Evolutionary conservation across 2,329 filamentous ascomycete species (phyloP).

Genomic region (Ascomycota sp.): DNA sequence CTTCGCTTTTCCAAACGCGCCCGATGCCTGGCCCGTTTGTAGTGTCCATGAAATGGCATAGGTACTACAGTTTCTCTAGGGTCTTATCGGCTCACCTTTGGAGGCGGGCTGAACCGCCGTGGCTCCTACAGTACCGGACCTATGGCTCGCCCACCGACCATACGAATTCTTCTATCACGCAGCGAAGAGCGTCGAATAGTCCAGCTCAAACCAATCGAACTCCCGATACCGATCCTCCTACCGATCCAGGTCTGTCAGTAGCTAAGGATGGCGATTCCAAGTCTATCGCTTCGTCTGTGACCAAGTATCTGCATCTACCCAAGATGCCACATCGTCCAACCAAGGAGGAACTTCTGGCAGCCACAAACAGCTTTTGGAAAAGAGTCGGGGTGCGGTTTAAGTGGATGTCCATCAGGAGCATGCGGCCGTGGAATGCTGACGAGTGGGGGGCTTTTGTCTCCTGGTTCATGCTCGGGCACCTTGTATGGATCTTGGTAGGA

Average conservation of each 20-base stretch:
- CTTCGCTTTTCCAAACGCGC: too few relatives aligned
- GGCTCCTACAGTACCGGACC: background rate
- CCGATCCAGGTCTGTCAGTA: constrained; percentile 2
- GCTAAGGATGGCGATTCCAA: constrained; percentile 10
- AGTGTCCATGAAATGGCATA: too few relatives aligned
- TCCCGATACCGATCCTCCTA: background rate
- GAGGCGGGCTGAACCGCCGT: background rate
- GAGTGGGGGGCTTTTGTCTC: constrained; percentile 88
- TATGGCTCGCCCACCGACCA: background rate
- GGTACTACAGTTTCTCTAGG: too few relatives aligned
- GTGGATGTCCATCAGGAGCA: constrained; percentile 89
- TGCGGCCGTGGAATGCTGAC: constrained; percentile 81
- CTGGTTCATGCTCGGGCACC: constrained; percentile 81
- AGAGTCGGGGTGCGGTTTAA: constrained; percentile 81
- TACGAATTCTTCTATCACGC: background rate
- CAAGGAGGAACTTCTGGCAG: constrained; percentile 78
- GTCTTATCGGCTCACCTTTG: too few relatives aligned
- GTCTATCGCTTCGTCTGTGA: constrained; percentile 27
- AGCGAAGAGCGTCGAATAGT: background rate
- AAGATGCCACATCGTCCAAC: constrained; percentile 72
- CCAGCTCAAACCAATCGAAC: background rate
- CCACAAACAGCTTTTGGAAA: constrained; percentile 82
- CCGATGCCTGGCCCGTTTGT: too few relatives aligned
- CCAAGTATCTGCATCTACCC: constrained; percentile 35
- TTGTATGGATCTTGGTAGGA: constrained; percentile 87